phyloP scores from a whole-genome alignment of 257 asterid species.

The Lithospermum erythrorhizon region DNA sequence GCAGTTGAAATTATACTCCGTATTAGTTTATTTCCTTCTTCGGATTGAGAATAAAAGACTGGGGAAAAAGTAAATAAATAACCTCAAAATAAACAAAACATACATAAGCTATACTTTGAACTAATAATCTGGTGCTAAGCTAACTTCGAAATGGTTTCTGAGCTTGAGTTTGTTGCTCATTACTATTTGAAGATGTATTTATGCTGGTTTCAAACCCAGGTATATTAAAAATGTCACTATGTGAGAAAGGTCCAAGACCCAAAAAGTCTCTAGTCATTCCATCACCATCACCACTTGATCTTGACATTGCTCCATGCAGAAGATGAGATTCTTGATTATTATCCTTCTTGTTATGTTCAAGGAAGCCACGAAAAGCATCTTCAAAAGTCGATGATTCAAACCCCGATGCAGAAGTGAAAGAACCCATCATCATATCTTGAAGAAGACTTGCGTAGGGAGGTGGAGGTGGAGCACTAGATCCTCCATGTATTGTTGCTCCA shows the following conservation, averaged over 20 bases:
- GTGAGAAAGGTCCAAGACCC: neutral
- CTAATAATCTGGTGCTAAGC: neutral
- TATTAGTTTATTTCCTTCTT: no score
- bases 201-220: neutral
- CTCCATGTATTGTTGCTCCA: neutral
- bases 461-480: neutral
- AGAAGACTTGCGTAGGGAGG: neutral
- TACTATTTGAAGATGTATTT: no score
- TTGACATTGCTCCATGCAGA: neutral
- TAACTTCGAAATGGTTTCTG: neutral
- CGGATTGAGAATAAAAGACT: no score
- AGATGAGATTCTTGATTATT: neutral
- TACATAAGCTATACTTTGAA: neutral
- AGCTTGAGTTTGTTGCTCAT: neutral
- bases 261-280: neutral
- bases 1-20: no score
- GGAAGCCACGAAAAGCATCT: neutral
- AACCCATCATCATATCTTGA: neutral
- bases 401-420: neutral
- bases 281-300: neutral
- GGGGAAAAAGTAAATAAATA: no score
- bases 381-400: neutral
- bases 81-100: neutral
- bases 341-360: neutral
- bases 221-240: neutral